Percentiles rank a stretch among this genome's conserved stretches.
Conservation (phyloP, 345 rosid species). For the Populus alba region DNA sequence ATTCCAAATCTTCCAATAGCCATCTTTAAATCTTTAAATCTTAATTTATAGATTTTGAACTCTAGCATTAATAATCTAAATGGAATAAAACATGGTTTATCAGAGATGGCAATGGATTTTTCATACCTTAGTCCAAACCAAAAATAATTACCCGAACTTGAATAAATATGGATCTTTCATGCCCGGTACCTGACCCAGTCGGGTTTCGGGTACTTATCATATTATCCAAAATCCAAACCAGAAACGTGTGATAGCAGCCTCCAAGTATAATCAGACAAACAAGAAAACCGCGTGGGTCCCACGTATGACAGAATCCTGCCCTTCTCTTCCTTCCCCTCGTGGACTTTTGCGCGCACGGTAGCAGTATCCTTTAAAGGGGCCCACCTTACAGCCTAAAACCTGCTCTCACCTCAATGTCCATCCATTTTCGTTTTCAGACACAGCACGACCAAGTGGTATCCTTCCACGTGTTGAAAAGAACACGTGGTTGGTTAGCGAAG, state of each 20-base stretch:
- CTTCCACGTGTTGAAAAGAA: background rate
- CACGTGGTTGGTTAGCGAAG: background rate
- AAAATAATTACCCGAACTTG: no score
- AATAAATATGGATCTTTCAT: no score
- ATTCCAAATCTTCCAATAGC: no score
- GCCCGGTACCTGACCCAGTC: no score
- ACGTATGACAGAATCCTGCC: slow-evolving; percentile 20
- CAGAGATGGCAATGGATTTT: no score
- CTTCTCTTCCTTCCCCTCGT: slow-evolving; percentile 10
- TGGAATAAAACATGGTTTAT: no score
- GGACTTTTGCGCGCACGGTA: slow-evolving; percentile 55
- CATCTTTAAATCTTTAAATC: no score
- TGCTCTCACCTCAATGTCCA: background rate
- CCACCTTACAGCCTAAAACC: background rate
- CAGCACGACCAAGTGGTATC: background rate
- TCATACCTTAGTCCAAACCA: no score
- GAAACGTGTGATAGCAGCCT: no score
- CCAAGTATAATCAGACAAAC: slow-evolving; percentile 17
- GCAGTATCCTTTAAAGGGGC: slow-evolving; percentile 12
- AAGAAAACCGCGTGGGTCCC: slow-evolving; percentile 55
- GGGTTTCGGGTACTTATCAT: no score
- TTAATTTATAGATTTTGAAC: no score
- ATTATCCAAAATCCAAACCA: no score
- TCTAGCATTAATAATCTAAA: background rate
- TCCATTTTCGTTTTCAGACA: background rate